Conservation (phyloP, 2,329 filamentous ascomycete genomes). For the Colletotrichum musae region DNA sequence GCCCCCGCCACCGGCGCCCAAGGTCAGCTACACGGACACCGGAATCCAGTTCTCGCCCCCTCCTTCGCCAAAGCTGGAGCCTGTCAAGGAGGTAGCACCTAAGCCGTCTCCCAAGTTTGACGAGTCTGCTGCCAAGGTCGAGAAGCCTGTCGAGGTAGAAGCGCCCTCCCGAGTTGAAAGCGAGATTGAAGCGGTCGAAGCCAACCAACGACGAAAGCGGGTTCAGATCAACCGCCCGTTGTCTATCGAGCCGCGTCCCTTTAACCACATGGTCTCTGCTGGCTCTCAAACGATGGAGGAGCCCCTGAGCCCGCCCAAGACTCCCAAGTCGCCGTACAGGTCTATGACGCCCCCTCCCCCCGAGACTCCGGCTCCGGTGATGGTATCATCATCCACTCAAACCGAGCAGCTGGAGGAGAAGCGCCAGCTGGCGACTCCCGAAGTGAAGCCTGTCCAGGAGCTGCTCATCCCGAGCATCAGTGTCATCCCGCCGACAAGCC, state of each 20-base stretch:
- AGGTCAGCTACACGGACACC: slow-evolving; percentile 77
- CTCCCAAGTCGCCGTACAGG: slow-evolving; percentile 67
- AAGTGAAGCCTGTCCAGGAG: slow-evolving; percentile 45
- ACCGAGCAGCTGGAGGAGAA: slow-evolving; percentile 61
- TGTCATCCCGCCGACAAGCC: slow-evolving; percentile 88
- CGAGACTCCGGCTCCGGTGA: slow-evolving; percentile 52
- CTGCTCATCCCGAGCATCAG: slow-evolving; percentile 86
- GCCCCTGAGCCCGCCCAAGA: slow-evolving; percentile 76
- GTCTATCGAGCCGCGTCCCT: slow-evolving; percentile 61
- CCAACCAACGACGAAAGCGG: slow-evolving; percentile 81
- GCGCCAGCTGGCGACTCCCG: slow-evolving; percentile 38
- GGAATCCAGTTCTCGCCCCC: slow-evolving; percentile 89
- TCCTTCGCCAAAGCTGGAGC: slow-evolving; percentile 73
- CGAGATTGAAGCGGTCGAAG: slow-evolving; percentile 74
- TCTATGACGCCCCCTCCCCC: slow-evolving; percentile 58
- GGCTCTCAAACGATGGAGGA: slow-evolving; percentile 74
- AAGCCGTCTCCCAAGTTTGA: slow-evolving; percentile 63
- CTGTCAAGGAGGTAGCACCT: slow-evolving; percentile 57
- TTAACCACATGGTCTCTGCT: slow-evolving; percentile 73
- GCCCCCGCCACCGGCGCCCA: slow-evolving; percentile 50
- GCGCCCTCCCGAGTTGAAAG: slow-evolving; percentile 61
- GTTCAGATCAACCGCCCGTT: slow-evolving; percentile 69
- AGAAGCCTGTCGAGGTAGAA: slow-evolving; percentile 60
- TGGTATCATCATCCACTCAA: slow-evolving; percentile 74
- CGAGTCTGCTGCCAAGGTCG: slow-evolving; percentile 45